phyloP scores from a whole-genome alignment of 305 asterid species.

The Fraxinus sp. region DNA sequence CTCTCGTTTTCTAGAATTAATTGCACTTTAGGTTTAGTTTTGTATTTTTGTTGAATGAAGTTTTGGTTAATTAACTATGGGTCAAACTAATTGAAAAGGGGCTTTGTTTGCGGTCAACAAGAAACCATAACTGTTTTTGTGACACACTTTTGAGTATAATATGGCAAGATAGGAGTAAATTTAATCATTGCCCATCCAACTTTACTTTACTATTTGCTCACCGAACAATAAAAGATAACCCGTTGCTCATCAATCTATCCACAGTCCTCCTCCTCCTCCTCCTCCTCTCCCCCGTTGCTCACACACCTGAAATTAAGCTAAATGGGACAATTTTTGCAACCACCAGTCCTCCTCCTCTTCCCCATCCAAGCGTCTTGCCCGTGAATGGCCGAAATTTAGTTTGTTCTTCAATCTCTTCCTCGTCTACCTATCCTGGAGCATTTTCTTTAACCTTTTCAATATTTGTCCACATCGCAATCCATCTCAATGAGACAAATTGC shows the following conservation, averaged over 20 bases:
- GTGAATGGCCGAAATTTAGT: background rate
- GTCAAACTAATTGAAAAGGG: background rate
- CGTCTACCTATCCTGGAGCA: background rate
- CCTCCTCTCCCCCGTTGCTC: background rate
- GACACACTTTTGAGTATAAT: background rate
- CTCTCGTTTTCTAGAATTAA: background rate
- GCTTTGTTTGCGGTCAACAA: background rate
- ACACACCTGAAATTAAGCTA: background rate
- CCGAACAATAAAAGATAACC: background rate
- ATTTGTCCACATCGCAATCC: background rate
- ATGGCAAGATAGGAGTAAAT: background rate
- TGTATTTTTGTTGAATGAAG: background rate
- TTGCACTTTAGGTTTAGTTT: constrained; percentile 6
- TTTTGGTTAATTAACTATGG: background rate
- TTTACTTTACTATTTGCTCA: background rate
- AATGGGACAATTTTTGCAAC: background rate
- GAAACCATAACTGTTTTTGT: constrained; percentile 3
- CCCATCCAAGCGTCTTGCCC: background rate
- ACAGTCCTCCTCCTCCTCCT: background rate
- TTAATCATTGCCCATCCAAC: background rate
- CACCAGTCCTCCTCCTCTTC: background rate
- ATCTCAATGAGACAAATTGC: background rate
- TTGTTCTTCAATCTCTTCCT: background rate
- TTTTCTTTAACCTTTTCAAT: background rate
- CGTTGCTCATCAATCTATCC: background rate